Evolutionary conservation across 768 basidiomycete species (phyloP), one percentile per base, ranked within the genome.

Genomic region (Albatrellus ellisii): DNA sequence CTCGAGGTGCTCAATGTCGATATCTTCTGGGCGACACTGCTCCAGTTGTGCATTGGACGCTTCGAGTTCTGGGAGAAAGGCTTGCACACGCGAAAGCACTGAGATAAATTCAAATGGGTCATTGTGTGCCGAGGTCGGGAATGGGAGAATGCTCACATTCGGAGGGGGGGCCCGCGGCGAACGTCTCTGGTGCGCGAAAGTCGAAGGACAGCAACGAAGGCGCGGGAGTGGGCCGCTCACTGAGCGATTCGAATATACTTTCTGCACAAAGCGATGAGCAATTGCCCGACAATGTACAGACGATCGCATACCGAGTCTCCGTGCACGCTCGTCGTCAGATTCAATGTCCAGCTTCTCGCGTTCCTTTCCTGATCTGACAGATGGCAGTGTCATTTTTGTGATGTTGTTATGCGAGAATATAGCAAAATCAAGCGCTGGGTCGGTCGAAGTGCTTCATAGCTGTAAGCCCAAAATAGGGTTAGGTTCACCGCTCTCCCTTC

Each of bases 1-100:
- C 6, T 62, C 59, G 18, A 84, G 50, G 43, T 77, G 66, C 56
- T 86, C 83, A 29, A 86, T 81, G 52, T 84, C 73, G n/a, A 84
- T 61, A 49, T 73, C 77, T 14, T 56, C 53, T 1, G 76, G 78
- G 45, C 77, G 67, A 29, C 58, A 55, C 28, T 66, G 57, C 3
- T 64, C 51, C 14, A 84, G 66, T 1, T 67, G 56, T 2, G 64
- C 66, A 49, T 82, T 84, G 2, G 80, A 77, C 10, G 75, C 77
- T 36, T 75, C 70, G 14, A 84, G 61, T 49, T 73, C 63, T 2
- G 80, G 79, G 4, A 85, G 68, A 53, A 85, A 84, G 0, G 73
- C 69, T 54, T 75, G 71, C 3, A 83, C 65, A 14, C 80, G 73
- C 8, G 72, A 65, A 5, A 86, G 61, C 15, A 85, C 82, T 85